Percentiles rank a stretch among this genome's conserved stretches.
Evolutionary conservation across 345 rosid species (phyloP).

Genomic region (Acer saccharum): DNA sequence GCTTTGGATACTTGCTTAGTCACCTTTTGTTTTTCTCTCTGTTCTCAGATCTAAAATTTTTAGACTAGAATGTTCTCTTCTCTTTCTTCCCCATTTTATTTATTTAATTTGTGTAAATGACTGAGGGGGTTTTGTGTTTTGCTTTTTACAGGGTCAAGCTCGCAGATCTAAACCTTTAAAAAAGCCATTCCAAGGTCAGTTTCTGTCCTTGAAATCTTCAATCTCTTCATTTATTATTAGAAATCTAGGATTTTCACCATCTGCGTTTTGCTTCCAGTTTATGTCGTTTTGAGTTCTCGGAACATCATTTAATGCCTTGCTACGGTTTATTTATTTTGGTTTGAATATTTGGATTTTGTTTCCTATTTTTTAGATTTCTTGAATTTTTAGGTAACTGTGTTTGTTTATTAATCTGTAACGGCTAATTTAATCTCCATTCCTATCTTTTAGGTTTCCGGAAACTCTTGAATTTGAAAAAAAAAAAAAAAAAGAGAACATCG

Average conservation of each 20-base stretch:
- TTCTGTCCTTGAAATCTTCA: slow-evolving; percentile 2
- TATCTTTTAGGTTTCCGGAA: slow-evolving; percentile 29
- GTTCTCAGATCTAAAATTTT: slow-evolving; percentile 21
- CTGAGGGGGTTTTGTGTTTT: not conserved
- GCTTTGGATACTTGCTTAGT: not conserved
- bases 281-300: slow-evolving; percentile 25
- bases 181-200: slow-evolving; percentile 24
- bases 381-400: slow-evolving; percentile 18
- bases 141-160: slow-evolving; percentile 22
- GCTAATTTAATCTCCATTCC: slow-evolving; percentile 22
- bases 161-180: slow-evolving; percentile 58
- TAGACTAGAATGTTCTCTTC: not conserved
- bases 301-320: slow-evolving; percentile 14
- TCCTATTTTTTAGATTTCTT: slow-evolving; percentile 26
- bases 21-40: not conserved
- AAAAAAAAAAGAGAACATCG: not conserved
- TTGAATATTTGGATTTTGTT: slow-evolving; percentile 19
- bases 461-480: slow-evolving; percentile 18
- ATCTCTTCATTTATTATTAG: not conserved
- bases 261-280: slow-evolving; percentile 8
- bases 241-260: slow-evolving; percentile 5
- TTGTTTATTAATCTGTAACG: slow-evolving; percentile 18
- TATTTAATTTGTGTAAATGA: not conserved
- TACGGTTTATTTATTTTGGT: slow-evolving; percentile 6
- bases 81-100: not conserved